Percentiles rank a stretch among this genome's conserved stretches.
These are phyloP conservation scores for Rhododendron ovatum DNA, from an alignment of 148 eudicot genomes.

Conservation along the genomic window DNA sequence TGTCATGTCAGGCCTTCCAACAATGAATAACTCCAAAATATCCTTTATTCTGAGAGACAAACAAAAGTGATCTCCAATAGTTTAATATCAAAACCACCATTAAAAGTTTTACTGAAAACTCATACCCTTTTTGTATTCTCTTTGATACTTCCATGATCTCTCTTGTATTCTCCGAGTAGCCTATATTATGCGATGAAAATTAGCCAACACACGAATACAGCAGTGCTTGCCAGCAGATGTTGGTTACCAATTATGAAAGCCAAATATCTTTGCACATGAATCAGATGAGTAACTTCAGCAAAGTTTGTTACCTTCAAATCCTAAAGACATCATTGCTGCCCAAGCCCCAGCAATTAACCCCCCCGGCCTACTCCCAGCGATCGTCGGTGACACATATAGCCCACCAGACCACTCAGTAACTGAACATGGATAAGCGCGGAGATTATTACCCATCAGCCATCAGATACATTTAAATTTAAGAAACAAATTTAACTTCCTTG, in stretches of 20 bases:
- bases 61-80: background rate
- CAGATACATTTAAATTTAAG: background rate
- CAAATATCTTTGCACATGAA: background rate
- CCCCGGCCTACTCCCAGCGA: constrained; percentile 99
- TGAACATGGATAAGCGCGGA: constrained; percentile 30
- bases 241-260: background rate
- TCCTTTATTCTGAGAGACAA: constrained; percentile 51
- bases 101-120: constrained; percentile 10
- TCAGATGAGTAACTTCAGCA: background rate
- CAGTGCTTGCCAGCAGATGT: background rate
- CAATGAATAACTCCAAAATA: constrained; percentile 61
- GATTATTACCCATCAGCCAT: background rate
- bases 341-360: constrained; percentile 96
- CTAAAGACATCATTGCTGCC: constrained; percentile 96
- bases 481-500: background rate
- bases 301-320: constrained; percentile 59
- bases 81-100: background rate
- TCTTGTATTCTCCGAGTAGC: constrained; percentile 83
- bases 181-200: constrained; percentile 25
- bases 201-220: background rate
- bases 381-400: constrained; percentile 91
- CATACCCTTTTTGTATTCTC: constrained; percentile 75
- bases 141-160: constrained; percentile 90
- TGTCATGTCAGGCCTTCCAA: constrained; percentile 98
- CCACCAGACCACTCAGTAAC: constrained; percentile 99